A percentile compares a stretch with the other conserved stretches of the same genome.
These are phyloP conservation scores for Cicer arietinum DNA, from an alignment of 306 rosid species.

Conservation along the genomic window DNA sequence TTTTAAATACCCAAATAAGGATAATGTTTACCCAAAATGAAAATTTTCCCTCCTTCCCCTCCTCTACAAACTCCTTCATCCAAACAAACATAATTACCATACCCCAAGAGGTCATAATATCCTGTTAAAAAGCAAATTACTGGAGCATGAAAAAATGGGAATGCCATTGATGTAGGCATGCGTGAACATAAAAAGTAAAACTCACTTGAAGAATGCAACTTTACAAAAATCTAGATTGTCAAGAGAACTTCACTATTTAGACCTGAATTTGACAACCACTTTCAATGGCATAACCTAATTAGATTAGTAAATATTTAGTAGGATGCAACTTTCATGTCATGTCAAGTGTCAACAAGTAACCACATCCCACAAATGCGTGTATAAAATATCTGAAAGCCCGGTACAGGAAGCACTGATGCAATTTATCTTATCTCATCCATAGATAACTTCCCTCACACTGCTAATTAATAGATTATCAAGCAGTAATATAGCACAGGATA, in stretches of 20 bases:
- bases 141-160: not conserved
- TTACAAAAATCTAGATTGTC: not conserved
- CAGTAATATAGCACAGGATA: conserved; percentile 14
- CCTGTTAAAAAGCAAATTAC: conserved; percentile 2
- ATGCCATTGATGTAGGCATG: conserved; percentile 17
- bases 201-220: not conserved
- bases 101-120: not conserved
- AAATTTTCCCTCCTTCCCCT: too few species aligned
- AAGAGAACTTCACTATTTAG: conserved; percentile 11
- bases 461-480: conserved; percentile 17
- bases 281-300: conserved; percentile 3
- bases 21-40: too few species aligned
- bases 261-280: not conserved
- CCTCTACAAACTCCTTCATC: too few species aligned
- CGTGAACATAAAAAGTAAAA: conserved; percentile 22
- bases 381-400: not conserved
- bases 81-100: not conserved
- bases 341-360: not conserved
- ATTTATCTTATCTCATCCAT: conserved; percentile 1
- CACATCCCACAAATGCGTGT: conserved; percentile 16
- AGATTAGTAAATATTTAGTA: not conserved
- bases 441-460: conserved; percentile 9
- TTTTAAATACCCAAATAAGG: too few species aligned
- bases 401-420: not conserved
- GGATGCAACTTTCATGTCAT: conserved; percentile 13